Evolutionary conservation across 495 filamentous ascomycete genomes (phyloP), one percentile per base, ranked within the genome.

Genomic region (Aspergillus sparsus): DNA sequence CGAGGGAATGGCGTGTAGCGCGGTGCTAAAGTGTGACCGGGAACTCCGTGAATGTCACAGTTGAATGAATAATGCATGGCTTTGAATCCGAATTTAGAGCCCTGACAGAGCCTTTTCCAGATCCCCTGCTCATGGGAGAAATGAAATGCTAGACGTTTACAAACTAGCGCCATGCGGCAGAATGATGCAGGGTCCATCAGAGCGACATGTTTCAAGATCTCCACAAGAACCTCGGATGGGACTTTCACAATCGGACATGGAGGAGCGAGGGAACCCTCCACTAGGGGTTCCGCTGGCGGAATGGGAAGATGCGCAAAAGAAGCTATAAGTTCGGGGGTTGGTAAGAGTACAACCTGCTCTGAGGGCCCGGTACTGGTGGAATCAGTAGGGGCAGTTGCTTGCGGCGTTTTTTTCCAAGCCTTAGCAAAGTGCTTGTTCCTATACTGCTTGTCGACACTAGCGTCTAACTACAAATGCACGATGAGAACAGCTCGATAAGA

Each of bases 71-170:
- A 95, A 66, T 91, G 88, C 91, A 97, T 97, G 18, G 84, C 83
- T 21, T 70, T 82, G 72, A 98, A 90, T 33, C 92, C 93, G 64
- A 90, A 85, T 69, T 93, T 83, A 9, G 65, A 58, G 2, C 84
- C 85, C 31, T 87, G 70, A 58, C 89, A 91, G 7, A 97, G 69
- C 42, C 87, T 85, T 62, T 84, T 88, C 94, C 94, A 98, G 63
- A 97, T 90, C n/a, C 81, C 79, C 59, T 97, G 89, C 66, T 98
- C 93, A 49, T 88, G 89, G 2, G 83, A 71, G 16, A 96, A 90
- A 32, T 97, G 81, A 68, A 87, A 97, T 41, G 94, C 91, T 32
- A 98, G 76, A 5, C 88, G 82, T 68, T 90, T 93, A 77, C 94
- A 97, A 0, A 97, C 93, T 44, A 86, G 83, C 0, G 91, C 78